Percentiles rank a stretch among this genome's conserved stretches.
Conservation (phyloP, 78 protist species). For the Dictyostelium firmibasis region DNA sequence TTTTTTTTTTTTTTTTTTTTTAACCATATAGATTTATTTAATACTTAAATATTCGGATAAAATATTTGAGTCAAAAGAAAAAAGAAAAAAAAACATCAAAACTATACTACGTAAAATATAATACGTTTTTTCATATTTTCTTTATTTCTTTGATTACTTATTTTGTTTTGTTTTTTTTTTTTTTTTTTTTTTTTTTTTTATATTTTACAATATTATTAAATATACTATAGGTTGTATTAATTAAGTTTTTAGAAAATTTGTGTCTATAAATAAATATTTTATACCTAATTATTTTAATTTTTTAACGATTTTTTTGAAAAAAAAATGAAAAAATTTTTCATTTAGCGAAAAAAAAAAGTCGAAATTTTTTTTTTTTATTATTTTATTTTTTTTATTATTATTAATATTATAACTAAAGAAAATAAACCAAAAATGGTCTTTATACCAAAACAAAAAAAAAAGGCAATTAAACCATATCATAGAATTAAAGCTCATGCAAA, state of each 20-base stretch:
- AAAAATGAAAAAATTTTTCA: conserved; percentile 6
- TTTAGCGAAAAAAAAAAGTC: not conserved
- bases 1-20: not conserved
- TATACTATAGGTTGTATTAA: no score
- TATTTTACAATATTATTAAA: no score
- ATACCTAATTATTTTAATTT: no score
- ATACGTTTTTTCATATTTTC: no score
- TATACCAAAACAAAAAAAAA: not conserved
- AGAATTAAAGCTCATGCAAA: conserved; percentile 84
- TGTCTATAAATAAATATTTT: not conserved
- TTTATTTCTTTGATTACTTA: not conserved
- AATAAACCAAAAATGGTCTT: not conserved
- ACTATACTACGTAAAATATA: not conserved
- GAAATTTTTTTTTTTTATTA: not conserved
- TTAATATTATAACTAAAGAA: not conserved
- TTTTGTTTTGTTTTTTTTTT: no score
- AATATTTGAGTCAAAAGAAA: no score
- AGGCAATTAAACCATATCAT: conserved; percentile 73
- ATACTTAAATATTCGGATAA: no score
- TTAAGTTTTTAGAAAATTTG: no score
- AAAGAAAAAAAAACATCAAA: not conserved
- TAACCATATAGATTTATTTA: no score
- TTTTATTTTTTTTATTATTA: not conserved
- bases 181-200: not conserved
- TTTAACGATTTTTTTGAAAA: not conserved